These are phyloP conservation scores for Malbranchea cinnamomea DNA, from an alignment of 2,329 filamentous ascomycete genomes.

Conservation along the genomic window DNA sequence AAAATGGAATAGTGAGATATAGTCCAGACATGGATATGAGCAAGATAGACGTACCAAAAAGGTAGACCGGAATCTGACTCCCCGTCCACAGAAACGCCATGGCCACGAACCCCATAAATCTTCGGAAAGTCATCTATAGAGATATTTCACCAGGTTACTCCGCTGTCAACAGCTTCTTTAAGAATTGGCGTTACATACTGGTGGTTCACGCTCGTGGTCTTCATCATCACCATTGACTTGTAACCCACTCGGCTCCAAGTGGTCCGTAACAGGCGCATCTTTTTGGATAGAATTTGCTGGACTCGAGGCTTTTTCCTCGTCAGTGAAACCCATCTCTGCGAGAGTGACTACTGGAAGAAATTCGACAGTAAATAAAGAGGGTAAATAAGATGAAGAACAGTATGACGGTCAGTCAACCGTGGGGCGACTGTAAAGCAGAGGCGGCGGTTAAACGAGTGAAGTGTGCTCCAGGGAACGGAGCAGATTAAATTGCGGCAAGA, in stretches of 20 bases:
- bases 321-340: no score
- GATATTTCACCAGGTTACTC: no score
- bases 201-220: constrained; percentile 33
- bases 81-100: constrained; percentile 49
- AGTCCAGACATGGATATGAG: no score
- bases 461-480: no score
- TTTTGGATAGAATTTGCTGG: constrained; percentile 17
- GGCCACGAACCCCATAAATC: constrained; percentile 40
- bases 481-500: no score
- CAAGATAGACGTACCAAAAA: constrained; percentile 27
- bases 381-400: no score
- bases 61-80: constrained; percentile 43
- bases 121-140: constrained; percentile 12
- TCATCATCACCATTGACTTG: constrained; percentile 33
- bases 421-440: no score
- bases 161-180: not conserved
- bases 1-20: not conserved
- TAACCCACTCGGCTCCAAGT: constrained; percentile 34
- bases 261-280: constrained; percentile 20
- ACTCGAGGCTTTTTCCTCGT: constrained; percentile 16
- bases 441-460: no score
- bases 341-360: no score
- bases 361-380: no score
- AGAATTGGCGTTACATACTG: constrained; percentile 18
- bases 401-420: no score